Percentiles rank a stretch among this genome's conserved stretches.
Evolutionary conservation across 2,329 filamentous ascomycete genomes (phyloP).

Genomic region (Endothia cerciana): DNA sequence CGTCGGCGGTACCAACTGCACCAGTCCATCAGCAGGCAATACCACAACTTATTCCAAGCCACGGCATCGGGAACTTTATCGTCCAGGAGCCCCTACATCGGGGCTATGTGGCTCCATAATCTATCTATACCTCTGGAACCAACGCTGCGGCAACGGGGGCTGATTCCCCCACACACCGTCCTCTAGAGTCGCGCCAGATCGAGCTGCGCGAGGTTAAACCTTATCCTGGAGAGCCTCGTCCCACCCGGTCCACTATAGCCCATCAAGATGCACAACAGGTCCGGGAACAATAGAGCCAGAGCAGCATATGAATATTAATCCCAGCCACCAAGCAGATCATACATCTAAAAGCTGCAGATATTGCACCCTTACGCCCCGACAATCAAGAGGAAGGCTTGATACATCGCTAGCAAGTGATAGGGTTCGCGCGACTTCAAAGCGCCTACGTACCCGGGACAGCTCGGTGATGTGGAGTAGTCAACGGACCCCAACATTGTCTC

Average conservation of each 20-base stretch:
- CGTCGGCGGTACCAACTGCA: not conserved
- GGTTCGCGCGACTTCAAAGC: constrained; percentile 12
- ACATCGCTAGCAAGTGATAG: constrained; percentile 4
- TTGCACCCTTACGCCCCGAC: constrained; percentile 16
- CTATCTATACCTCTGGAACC: constrained; percentile 10
- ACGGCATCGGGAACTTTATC: constrained; percentile 4
- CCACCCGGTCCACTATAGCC: not conserved
- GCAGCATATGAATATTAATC: not conserved
- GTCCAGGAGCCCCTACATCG: not conserved
- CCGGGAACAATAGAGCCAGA: not conserved
- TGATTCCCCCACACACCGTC: not conserved
- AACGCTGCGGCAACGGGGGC: not conserved
- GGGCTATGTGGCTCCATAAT: constrained; percentile 11
- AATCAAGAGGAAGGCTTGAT: constrained; percentile 27
- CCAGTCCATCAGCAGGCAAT: constrained; percentile 4
- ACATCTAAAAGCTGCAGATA: no score
- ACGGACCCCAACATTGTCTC: not conserved
- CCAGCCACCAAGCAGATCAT: not conserved
- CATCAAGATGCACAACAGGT: not conserved
- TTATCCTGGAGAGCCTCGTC: not conserved
- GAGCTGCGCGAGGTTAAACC: constrained; percentile 2
- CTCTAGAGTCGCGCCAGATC: constrained; percentile 1
- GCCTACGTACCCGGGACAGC: constrained; percentile 22
- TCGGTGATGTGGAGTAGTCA: constrained; percentile 10
- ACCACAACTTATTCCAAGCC: constrained; percentile 4